These are phyloP conservation scores for Fusarium sp. DNA, from an alignment of 2,329 filamentous ascomycete genomes.

Conservation along the genomic window DNA sequence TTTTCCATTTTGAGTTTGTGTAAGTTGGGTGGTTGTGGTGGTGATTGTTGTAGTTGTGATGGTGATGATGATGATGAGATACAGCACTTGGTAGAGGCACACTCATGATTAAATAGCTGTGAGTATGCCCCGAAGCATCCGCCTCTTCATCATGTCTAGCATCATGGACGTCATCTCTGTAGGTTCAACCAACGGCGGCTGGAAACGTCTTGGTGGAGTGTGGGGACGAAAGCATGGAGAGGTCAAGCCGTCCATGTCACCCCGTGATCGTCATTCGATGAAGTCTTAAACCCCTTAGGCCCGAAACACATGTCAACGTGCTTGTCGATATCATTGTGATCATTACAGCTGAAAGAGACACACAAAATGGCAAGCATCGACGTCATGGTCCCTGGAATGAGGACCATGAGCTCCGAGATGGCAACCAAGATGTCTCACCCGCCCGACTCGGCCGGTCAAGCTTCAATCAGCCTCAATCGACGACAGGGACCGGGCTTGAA, in stretches of 20 bases:
- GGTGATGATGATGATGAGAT: not conserved
- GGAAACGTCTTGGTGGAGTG: not conserved
- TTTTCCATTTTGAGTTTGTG: conserved; percentile 65
- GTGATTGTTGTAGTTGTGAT: not conserved
- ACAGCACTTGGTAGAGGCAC: not conserved
- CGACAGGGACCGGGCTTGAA: not conserved
- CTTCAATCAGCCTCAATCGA: conserved; percentile 1
- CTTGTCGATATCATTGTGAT: not conserved
- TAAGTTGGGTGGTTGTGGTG: not conserved
- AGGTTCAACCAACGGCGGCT: conserved; percentile 9
- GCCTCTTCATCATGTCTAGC: conserved; percentile 16
- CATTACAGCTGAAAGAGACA: conserved; percentile 23
- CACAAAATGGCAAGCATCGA: not conserved
- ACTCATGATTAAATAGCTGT: conserved; percentile 27
- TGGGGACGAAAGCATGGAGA: conserved; percentile 13
- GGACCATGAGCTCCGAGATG: conserved; percentile 11
- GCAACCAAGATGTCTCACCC: conserved; percentile 18
- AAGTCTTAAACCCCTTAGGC: conserved; percentile 2
- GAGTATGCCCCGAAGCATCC: conserved; percentile 1
- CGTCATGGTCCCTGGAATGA: conserved; percentile 15
- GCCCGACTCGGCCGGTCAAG: conserved; percentile 17
- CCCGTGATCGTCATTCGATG: conserved; percentile 32
- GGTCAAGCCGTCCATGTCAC: conserved; percentile 38
- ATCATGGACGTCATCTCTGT: conserved; percentile 33
- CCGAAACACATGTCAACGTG: conserved; percentile 15